Evolutionary conservation across 805 yeast genomes (phyloP).

Genomic region (Metahyphopichia silvanorum): DNA sequence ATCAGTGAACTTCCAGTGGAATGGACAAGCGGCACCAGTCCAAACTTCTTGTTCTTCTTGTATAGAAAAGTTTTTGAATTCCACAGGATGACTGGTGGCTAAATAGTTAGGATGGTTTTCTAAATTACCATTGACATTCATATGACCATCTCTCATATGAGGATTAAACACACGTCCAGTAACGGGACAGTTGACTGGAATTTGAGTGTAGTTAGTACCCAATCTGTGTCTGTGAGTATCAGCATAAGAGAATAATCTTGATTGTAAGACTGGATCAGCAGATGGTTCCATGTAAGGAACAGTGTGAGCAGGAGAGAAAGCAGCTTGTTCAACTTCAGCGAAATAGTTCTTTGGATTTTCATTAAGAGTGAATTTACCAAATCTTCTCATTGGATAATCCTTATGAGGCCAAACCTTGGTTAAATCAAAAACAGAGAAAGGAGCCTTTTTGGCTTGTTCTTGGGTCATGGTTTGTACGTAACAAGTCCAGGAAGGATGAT

Average conservation of each 20-base stretch:
- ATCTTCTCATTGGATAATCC: constrained; percentile 81
- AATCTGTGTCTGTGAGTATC: constrained; percentile 78
- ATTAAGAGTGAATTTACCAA: constrained; percentile 76
- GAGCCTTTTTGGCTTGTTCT: constrained; percentile 69
- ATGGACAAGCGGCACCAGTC: constrained; percentile 79
- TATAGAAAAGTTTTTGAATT: constrained; percentile 41
- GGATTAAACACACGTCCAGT: constrained; percentile 52
- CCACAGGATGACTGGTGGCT: constrained; percentile 51
- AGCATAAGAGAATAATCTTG: constrained; percentile 70
- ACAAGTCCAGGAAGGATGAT: constrained; percentile 79
- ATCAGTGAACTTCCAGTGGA: constrained; percentile 77
- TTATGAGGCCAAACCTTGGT: constrained; percentile 92
- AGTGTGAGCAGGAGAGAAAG: constrained; percentile 70
- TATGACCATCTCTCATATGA: constrained; percentile 78
- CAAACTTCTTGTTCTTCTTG: constrained; percentile 76
- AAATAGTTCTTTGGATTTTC: constrained; percentile 85
- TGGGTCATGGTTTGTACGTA: constrained; percentile 85
- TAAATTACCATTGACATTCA: constrained; percentile 59
- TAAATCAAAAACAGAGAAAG: constrained; percentile 83
- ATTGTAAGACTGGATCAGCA: constrained; percentile 75
- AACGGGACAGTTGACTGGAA: constrained; percentile 86
- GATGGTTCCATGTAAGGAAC: constrained; percentile 76
- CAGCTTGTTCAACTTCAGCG: constrained; percentile 63
- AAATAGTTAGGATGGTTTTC: constrained; percentile 78
- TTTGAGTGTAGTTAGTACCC: constrained; percentile 73